Base-by-base conservation (phyloP, 306 rosid species). In the Aeschynomene evenia region DNA sequence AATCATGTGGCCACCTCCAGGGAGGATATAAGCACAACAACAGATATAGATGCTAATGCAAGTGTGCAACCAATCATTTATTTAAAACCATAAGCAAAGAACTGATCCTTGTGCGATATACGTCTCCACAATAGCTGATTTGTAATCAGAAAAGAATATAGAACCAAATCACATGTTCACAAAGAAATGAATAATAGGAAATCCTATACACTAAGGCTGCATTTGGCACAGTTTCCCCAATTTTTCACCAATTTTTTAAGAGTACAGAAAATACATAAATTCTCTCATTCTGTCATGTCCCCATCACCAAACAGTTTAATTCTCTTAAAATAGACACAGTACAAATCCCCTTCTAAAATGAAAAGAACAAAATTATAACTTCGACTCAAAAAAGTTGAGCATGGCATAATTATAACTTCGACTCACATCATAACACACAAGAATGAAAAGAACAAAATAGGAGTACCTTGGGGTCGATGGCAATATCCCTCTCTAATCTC, bases 391-490 rank as follows among this genome's bases (percentile, higher is more conserved):
- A 55, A 56, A 6, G 13, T 28, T 28, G 16, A 10, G 65, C 66
- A 34, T 10, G 39, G 20, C 63, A 56, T 7, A 18, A 19, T 4
- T n/a, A 9, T 4, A 54, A 59, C 48, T 11, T 19, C 4, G 34
- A 19, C 1, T 33, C 48, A 59, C 22, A 34, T 33, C 45, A 16
- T 3, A 18, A 16, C 43, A 72, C 21, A 29, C 36, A 0, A 68
- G 26, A n/a, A n/a, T n/a, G 60, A 52, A 43, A 45, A 15, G 9
- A 33, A n/a, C n/a, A 53, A 49, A 14, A 51, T 1, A 15, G 11
- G 33, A 28, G 28, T 66, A 82, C 86, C 86, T 79, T 79, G 20
- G 79, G 77, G 70, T 82, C 63, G 13, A 37, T 13, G 18, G n/a
- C 48, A 13, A 40, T 13, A 5, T 13, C 13, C 15, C 15, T 40